A percentile compares a stretch with the other conserved stretches of the same genome.
Conservation (phyloP, 2,329 filamentous ascomycete species). For the Phyllosticta capitalensis region DNA sequence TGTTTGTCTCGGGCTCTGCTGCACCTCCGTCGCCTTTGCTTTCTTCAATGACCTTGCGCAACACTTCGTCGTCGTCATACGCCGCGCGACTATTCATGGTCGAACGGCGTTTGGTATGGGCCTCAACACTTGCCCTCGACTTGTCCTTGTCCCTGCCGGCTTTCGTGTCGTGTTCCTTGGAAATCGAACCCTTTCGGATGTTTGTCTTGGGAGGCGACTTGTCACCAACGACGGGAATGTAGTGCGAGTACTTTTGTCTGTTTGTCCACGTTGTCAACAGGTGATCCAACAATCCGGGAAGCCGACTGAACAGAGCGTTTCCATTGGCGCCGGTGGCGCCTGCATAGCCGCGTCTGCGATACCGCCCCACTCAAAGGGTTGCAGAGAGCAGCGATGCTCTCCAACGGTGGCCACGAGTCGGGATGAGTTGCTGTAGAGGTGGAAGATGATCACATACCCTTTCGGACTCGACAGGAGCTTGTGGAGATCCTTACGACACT, state of each 20-base stretch:
- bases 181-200: conserved; percentile 55
- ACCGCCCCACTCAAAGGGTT: neutral
- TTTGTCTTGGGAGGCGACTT: conserved; percentile 38
- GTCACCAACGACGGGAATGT: conserved; percentile 50
- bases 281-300: neutral
- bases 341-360: neutral
- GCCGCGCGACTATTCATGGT: conserved; percentile 97
- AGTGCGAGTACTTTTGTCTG: conserved; percentile 54
- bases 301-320: neutral
- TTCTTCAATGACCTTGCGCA: conserved; percentile 84
- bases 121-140: conserved; percentile 44
- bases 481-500: conserved; percentile 86
- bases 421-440: neutral
- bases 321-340: conserved; percentile 11
- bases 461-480: conserved; percentile 69
- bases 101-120: conserved; percentile 71
- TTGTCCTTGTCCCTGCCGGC: conserved; percentile 46
- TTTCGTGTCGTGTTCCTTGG: conserved; percentile 50
- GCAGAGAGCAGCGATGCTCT: neutral
- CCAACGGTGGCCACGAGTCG: neutral
- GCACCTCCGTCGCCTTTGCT: conserved; percentile 71
- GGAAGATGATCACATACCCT: conserved; percentile 57
- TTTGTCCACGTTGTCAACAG: neutral
- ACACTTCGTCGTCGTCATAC: conserved; percentile 87
- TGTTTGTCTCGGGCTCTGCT: conserved; percentile 44